These are phyloP conservation scores for Lantana camara DNA, from an alignment of 257 asterid genomes.

Conservation along the genomic window DNA sequence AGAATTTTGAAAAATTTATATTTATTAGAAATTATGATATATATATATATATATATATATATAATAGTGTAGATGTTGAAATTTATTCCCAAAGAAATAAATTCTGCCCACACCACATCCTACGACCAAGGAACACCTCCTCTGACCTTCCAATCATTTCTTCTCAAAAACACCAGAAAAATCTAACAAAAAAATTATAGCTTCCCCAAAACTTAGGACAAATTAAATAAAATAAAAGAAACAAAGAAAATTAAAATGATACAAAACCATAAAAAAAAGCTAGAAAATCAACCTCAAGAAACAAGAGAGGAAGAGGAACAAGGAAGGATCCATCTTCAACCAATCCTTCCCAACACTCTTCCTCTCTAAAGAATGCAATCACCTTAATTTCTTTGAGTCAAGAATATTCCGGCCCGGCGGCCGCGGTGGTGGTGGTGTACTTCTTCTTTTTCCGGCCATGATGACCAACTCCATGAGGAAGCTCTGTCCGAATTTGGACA, in stretches of 20 bases:
- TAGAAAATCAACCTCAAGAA: neutral
- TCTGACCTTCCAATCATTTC: constrained; percentile 17
- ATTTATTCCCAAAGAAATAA: no score
- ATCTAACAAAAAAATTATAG: neutral
- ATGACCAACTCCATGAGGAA: constrained; percentile 34
- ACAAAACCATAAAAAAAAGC: neutral
- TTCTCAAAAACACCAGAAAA: neutral
- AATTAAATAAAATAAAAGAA: no score
- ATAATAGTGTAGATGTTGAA: no score
- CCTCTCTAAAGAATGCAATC: neutral
- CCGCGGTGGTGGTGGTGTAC: neutral
- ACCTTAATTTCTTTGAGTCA: no score
- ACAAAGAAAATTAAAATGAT: neutral
- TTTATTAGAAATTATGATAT: no score
- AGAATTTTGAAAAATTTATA: no score
- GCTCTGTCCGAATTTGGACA: constrained; percentile 68
- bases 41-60: neutral
- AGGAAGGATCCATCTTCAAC: no score
- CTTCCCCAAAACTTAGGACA: no score
- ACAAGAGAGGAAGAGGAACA: constrained; percentile 2
- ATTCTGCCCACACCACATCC: no score
- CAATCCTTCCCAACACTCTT: no score
- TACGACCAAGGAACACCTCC: constrained; percentile 46
- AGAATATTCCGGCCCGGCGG: constrained; percentile 26
- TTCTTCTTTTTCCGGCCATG: no score